Evolutionary conservation across 2,329 filamentous ascomycete species (phyloP).

Genomic region (Sporothrix brunneoviolacea): DNA sequence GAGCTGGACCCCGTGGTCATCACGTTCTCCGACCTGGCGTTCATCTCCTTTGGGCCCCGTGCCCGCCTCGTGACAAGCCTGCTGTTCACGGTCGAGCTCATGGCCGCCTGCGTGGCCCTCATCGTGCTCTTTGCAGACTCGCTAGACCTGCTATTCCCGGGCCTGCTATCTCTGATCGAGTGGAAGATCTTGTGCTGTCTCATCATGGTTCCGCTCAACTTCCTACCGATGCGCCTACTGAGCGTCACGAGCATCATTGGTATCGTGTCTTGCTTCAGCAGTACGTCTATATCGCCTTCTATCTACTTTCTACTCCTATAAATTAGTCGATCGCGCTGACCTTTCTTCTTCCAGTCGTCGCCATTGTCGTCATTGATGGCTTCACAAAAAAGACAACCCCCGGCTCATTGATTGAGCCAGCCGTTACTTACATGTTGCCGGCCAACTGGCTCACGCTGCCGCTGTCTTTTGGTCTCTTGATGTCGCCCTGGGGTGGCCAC

Average conservation of each 20-base stretch:
- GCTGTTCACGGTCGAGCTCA: constrained; percentile 79
- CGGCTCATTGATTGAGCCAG: constrained; percentile 76
- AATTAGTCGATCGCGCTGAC: background rate
- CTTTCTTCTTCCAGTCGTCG: constrained; percentile 54
- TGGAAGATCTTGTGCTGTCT: constrained; percentile 85
- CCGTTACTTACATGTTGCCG: constrained; percentile 74
- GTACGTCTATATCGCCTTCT: constrained; percentile 46
- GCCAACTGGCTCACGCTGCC: constrained; percentile 81
- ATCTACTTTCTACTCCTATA: background rate
- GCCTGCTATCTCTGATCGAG: constrained; percentile 52
- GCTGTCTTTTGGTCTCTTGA: constrained; percentile 81
- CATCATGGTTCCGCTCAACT: constrained; percentile 73
- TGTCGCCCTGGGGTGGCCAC: constrained; percentile 64
- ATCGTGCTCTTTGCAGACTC: constrained; percentile 93
- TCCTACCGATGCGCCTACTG: constrained; percentile 73
- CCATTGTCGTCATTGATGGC: constrained; percentile 79
- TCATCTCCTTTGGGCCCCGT: constrained; percentile 76
- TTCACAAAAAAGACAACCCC: constrained; percentile 71
- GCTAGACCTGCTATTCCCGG: constrained; percentile 69
- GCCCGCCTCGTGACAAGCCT: constrained; percentile 77
- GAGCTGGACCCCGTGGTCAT: constrained; percentile 78
- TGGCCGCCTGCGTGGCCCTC: constrained; percentile 83
- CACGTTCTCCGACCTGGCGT: constrained; percentile 91
- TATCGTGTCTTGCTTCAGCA: constrained; percentile 83
- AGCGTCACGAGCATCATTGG: constrained; percentile 89